phyloP scores from a whole-genome alignment of 352 stramenopile species.

The Phytophthora tubulina region DNA sequence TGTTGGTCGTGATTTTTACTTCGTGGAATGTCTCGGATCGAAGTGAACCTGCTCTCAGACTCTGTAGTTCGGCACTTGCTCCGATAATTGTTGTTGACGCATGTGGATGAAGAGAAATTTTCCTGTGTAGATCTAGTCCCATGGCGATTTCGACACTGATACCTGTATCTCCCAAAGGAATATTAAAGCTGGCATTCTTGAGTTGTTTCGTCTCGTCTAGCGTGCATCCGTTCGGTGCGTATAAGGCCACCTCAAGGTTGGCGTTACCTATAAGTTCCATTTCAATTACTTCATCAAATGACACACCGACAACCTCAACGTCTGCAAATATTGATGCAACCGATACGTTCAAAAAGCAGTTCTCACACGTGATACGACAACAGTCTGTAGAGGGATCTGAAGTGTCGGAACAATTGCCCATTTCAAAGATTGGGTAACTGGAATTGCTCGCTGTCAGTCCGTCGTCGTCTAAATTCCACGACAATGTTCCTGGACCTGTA shows the following conservation, averaged over 20 bases:
- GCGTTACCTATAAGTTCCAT: slow-evolving; percentile 31
- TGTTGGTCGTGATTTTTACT: slow-evolving; percentile 32
- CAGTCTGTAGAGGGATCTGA: slow-evolving; percentile 26
- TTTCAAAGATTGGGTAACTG: slow-evolving; percentile 34
- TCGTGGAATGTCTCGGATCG: slow-evolving; percentile 30
- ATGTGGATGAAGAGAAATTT: slow-evolving; percentile 34
- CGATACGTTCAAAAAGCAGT: slow-evolving; percentile 42
- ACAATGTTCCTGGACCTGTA: neutral
- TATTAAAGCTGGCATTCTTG: slow-evolving; percentile 30
- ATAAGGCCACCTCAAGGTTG: slow-evolving; percentile 35
- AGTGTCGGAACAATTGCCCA: slow-evolving; percentile 31
- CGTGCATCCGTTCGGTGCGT: slow-evolving; percentile 32
- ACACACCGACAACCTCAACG: slow-evolving; percentile 19
- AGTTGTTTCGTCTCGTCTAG: slow-evolving; percentile 38
- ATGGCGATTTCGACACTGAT: slow-evolving; percentile 34
- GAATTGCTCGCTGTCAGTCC: slow-evolving; percentile 22
- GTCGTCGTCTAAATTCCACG: slow-evolving; percentile 39
- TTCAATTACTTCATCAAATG: slow-evolving; percentile 31
- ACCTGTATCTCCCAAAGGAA: slow-evolving; percentile 32
- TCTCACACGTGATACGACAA: slow-evolving; percentile 37
- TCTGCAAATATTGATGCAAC: slow-evolving; percentile 35
- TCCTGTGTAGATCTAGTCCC: slow-evolving; percentile 31
- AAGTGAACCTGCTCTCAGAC: slow-evolving; percentile 28
- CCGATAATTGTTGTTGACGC: slow-evolving; percentile 29
- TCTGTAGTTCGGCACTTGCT: slow-evolving; percentile 18